Evolutionary conservation across 306 rosid genomes (phyloP).

Genomic region (Cucumis hystrix): DNA sequence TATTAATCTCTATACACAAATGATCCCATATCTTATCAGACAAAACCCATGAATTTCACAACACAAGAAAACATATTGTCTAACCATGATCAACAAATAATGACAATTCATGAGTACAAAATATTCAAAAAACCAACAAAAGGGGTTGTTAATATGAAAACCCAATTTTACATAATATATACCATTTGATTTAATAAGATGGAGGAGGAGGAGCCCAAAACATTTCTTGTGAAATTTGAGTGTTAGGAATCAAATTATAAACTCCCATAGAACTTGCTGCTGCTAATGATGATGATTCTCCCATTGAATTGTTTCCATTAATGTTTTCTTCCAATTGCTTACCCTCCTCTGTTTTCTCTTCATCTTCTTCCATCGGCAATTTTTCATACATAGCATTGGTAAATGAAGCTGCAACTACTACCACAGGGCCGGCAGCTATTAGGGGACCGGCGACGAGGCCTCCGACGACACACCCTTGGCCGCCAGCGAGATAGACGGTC

Average conservation of each 20-base stretch:
- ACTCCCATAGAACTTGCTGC: constrained; percentile 20
- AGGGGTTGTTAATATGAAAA: no score
- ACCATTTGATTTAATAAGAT: constrained; percentile 9
- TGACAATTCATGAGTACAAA: not conserved
- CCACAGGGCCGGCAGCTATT: constrained; percentile 59
- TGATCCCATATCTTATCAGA: no score
- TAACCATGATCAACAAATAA: no score
- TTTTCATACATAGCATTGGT: constrained; percentile 66
- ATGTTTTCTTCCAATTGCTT: not conserved
- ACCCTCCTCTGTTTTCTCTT: not conserved
- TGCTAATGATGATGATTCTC: not conserved
- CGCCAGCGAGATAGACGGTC: constrained; percentile 54
- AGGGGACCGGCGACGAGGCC: constrained; percentile 57
- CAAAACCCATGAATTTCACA: no score
- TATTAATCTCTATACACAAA: no score
- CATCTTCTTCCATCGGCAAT: constrained; percentile 49
- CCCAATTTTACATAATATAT: no score
- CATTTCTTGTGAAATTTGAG: constrained; percentile 54
- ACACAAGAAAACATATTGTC: no score
- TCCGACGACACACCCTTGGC: constrained; percentile 70
- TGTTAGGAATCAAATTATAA: constrained; percentile 45
- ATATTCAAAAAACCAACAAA: no score
- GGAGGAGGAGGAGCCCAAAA: constrained; percentile 62
- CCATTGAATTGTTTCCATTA: constrained; percentile 29
- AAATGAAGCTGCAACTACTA: constrained; percentile 71